A percentile compares a stretch with the other conserved stretches of the same genome.
Conservation (phyloP, 768 basidiomycete genomes). For the Trametes meyenii region DNA sequence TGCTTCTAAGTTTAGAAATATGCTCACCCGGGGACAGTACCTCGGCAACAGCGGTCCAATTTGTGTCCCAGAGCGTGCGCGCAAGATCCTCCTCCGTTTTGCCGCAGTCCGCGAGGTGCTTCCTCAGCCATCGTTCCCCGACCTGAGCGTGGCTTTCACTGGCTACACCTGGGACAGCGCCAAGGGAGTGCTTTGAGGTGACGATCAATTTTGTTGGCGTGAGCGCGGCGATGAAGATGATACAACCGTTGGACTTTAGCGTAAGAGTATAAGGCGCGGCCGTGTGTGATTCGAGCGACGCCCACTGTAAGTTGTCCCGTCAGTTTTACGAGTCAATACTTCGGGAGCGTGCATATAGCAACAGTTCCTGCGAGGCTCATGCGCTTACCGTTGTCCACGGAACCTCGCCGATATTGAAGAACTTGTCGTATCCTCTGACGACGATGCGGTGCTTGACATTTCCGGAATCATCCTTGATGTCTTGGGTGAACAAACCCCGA, state of each 20-base stretch:
- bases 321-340: not conserved
- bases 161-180: slow-evolving; percentile 39
- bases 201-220: slow-evolving; percentile 74
- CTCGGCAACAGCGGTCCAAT: slow-evolving; percentile 92
- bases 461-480: slow-evolving; percentile 39
- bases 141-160: slow-evolving; percentile 72
- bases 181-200: slow-evolving; percentile 92
- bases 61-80: slow-evolving; percentile 69
- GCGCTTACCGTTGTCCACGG: slow-evolving; percentile 85
- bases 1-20: not conserved
- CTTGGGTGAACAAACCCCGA: slow-evolving; percentile 80
- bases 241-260: slow-evolving; percentile 94
- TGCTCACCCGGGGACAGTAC: slow-evolving; percentile 42
- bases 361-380: too few species aligned
- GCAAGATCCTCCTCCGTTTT: slow-evolving; percentile 80
- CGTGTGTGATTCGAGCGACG: slow-evolving; percentile 67
- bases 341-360: too few species aligned
- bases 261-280: slow-evolving; percentile 81
- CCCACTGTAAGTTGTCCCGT: slow-evolving; percentile 61
- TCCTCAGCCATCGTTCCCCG: slow-evolving; percentile 82
- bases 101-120: slow-evolving; percentile 61
- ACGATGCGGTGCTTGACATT: slow-evolving; percentile 62
- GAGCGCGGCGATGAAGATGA: slow-evolving; percentile 92
- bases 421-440: slow-evolving; percentile 95
- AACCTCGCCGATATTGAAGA: slow-evolving; percentile 97